phyloP scores from a whole-genome alignment of 805 yeast species.

The Hanseniaspora meyeri region DNA sequence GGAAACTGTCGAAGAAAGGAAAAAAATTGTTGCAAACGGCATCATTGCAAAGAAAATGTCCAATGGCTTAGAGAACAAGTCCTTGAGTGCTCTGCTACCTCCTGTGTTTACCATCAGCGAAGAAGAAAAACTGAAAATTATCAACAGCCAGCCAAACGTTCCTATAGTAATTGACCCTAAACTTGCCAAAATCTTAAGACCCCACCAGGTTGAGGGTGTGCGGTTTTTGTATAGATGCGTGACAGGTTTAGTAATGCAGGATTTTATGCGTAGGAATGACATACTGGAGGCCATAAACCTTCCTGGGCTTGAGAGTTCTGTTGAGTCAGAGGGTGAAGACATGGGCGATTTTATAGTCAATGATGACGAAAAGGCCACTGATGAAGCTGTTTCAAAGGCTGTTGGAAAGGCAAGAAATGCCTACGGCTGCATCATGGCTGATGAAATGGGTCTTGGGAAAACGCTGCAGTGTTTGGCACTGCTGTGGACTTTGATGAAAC shows the following conservation, averaged over 20 bases:
- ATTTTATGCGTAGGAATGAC: conserved; percentile 17
- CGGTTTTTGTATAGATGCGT: conserved; percentile 82
- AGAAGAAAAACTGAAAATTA: conserved; percentile 33
- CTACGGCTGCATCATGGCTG: conserved; percentile 95
- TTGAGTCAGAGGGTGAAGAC: background rate
- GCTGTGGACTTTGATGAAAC: conserved; percentile 83
- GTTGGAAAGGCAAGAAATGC: conserved; percentile 32
- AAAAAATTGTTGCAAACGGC: conserved; percentile 25
- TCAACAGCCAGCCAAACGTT: conserved; percentile 58
- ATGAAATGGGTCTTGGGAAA: conserved; percentile 91
- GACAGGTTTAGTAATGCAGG: conserved; percentile 55
- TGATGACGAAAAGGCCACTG: background rate
- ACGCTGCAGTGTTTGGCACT: conserved; percentile 80
- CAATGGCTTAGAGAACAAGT: conserved; percentile 36
- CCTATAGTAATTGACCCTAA: conserved; percentile 94
- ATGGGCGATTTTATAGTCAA: conserved; percentile 1
- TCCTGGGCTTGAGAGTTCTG: background rate
- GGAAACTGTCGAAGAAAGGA: conserved; percentile 13
- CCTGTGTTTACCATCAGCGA: conserved; percentile 43
- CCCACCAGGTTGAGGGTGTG: conserved; percentile 95
- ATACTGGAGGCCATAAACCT: conserved; percentile 1
- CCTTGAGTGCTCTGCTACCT: conserved; percentile 58
- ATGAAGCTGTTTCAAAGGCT: background rate
- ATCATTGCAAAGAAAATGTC: conserved; percentile 26
- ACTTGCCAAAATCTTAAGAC: conserved; percentile 71